These are phyloP conservation scores for Chloris gayana DNA, from an alignment of 176 grass and related monocot genomes.

Conservation along the genomic window DNA sequence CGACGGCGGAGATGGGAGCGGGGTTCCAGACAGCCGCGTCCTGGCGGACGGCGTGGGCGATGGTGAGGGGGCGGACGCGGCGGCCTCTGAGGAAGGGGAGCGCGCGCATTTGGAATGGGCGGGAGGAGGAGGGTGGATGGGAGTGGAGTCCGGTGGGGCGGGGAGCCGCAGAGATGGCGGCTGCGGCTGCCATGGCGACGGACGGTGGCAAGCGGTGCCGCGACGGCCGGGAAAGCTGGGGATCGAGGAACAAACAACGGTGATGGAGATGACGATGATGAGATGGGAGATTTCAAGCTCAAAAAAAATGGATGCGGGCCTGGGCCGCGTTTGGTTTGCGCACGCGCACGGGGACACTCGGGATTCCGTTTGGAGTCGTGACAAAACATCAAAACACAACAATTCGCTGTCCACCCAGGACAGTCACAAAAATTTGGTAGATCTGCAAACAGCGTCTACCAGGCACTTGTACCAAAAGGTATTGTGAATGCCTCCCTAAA, in stretches of 20 bases:
- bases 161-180: slow-evolving; percentile 31
- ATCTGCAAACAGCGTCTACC: background rate
- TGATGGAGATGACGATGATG: background rate
- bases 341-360: background rate
- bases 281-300: background rate
- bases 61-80: slow-evolving; percentile 48
- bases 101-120: slow-evolving; percentile 31
- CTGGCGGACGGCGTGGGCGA: slow-evolving; percentile 50
- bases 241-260: background rate
- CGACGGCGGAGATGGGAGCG: slow-evolving; percentile 49
- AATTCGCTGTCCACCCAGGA: background rate
- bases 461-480: too few species aligned
- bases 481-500: too few species aligned
- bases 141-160: slow-evolving; percentile 6
- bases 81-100: slow-evolving; percentile 50
- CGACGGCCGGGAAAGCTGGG: background rate
- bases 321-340: background rate
- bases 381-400: background rate
- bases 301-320: background rate
- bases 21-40: slow-evolving; percentile 56
- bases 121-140: background rate
- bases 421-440: background rate
- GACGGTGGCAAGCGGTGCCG: too few species aligned
- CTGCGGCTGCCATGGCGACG: slow-evolving; percentile 33
- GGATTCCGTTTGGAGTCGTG: background rate